Evolutionary conservation across 2,329 filamentous ascomycete species (phyloP).

Genomic region (Aspergillus floridensis): DNA sequence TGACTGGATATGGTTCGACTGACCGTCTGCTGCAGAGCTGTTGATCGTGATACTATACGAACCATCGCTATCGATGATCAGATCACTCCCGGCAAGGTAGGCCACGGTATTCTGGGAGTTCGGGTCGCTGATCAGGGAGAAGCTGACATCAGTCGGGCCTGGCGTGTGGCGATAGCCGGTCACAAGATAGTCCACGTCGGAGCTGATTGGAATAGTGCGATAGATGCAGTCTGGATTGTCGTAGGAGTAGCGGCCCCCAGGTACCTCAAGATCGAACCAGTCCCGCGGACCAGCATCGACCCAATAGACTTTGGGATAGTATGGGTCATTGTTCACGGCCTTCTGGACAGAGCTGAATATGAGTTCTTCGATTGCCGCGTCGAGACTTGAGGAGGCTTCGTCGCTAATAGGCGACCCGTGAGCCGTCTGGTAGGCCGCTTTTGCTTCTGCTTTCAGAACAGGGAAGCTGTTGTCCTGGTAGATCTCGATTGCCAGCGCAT

Average conservation of each 20-base stretch:
- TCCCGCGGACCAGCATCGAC: slow-evolving; percentile 1
- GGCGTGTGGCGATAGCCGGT: not conserved
- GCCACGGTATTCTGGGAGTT: slow-evolving; percentile 1
- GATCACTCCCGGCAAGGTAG: not conserved
- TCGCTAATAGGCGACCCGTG: slow-evolving; percentile 3
- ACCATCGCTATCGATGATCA: not conserved
- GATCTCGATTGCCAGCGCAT: not conserved
- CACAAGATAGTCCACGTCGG: not conserved
- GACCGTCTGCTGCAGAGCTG: not conserved
- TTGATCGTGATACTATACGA: slow-evolving; percentile 3
- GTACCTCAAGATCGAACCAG: slow-evolving; percentile 1
- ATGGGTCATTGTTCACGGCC: slow-evolving; percentile 1
- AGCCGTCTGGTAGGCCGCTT: not conserved
- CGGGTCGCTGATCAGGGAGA: slow-evolving; percentile 3
- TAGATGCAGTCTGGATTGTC: slow-evolving; percentile 6
- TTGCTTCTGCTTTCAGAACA: not conserved
- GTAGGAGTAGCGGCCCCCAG: slow-evolving; percentile 1
- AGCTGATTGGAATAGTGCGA: slow-evolving; percentile 1
- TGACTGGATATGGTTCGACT: slow-evolving; percentile 2
- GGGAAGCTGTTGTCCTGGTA: not conserved
- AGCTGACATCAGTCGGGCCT: not conserved
- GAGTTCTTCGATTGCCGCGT: slow-evolving; percentile 2
- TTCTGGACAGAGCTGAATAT: slow-evolving; percentile 3
- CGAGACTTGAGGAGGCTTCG: slow-evolving; percentile 1
- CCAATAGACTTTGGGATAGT: slow-evolving; percentile 2